Conservation (phyloP, 805 yeast species). For the Wickerhamiella musiphila region DNA sequence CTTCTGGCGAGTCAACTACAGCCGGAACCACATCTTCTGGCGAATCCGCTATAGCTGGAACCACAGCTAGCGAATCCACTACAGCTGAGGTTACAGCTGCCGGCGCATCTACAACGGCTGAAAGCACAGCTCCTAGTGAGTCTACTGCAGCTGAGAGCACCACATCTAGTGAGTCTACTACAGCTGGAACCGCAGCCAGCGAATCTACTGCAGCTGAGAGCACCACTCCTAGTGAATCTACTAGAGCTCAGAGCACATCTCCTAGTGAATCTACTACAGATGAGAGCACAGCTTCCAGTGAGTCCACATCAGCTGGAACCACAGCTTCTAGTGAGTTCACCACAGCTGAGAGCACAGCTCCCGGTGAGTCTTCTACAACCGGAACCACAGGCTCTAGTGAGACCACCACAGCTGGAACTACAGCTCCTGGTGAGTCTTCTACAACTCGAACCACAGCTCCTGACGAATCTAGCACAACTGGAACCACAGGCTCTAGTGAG, state of each 20-base stretch:
- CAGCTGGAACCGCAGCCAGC: too few relatives aligned
- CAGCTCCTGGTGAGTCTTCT: background rate
- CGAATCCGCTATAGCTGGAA: too few relatives aligned
- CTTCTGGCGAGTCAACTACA: background rate
- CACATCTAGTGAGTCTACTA: background rate
- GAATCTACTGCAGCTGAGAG: background rate
- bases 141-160: background rate
- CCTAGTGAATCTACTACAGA: background rate
- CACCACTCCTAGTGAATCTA: slow-evolving; percentile 1
- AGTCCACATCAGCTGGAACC: background rate
- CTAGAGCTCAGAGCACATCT: background rate
- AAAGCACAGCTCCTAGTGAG: background rate
- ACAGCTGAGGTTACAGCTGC: background rate
- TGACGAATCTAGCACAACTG: background rate
- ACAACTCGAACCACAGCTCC: background rate
- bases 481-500: background rate
- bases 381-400: too few relatives aligned
- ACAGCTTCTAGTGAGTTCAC: background rate
- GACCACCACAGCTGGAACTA: background rate
- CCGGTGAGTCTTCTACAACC: background rate
- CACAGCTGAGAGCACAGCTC: background rate
- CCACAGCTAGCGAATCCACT: background rate
- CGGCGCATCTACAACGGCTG: background rate
- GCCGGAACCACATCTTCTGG: background rate
- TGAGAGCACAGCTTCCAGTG: background rate